phyloP scores from a whole-genome alignment of 2,329 filamentous ascomycete genomes.

The Bipolaris victoriae region DNA sequence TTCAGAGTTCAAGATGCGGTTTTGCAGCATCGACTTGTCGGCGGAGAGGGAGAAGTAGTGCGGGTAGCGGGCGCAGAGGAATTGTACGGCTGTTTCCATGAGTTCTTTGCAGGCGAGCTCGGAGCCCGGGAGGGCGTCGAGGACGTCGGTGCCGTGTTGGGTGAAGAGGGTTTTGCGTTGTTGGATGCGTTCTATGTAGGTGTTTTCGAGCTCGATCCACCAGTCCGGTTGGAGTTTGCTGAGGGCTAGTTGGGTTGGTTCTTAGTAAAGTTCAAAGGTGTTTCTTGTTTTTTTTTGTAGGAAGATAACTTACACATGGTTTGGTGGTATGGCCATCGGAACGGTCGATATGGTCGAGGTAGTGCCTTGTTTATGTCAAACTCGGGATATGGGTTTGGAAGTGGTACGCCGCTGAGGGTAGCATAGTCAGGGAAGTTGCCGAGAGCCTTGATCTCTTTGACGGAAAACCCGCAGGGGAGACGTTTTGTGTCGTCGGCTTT shows the following conservation, averaged over 20 bases:
- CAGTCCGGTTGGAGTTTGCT: slow-evolving; percentile 80
- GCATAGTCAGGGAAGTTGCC: slow-evolving; percentile 84
- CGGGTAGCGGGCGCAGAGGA: slow-evolving; percentile 78
- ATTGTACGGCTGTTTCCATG: slow-evolving; percentile 86
- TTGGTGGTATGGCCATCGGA: slow-evolving; percentile 85
- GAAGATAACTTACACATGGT: slow-evolving; percentile 75
- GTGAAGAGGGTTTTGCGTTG: slow-evolving; percentile 71
- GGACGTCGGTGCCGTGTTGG: slow-evolving; percentile 67
- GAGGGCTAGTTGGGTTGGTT: slow-evolving; percentile 61
- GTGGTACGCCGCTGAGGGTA: slow-evolving; percentile 72
- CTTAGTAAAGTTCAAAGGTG: slow-evolving; percentile 2
- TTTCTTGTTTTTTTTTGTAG: not conserved
- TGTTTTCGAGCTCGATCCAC: slow-evolving; percentile 87
- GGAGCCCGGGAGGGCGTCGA: slow-evolving; percentile 73
- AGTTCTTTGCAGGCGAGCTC: slow-evolving; percentile 83
- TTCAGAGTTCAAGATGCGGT: slow-evolving; percentile 68
- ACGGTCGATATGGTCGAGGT: slow-evolving; percentile 78
- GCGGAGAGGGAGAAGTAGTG: slow-evolving; percentile 68
- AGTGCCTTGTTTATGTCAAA: slow-evolving; percentile 73
- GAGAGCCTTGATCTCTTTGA: slow-evolving; percentile 70
- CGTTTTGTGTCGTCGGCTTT: slow-evolving; percentile 50
- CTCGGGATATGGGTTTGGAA: slow-evolving; percentile 66
- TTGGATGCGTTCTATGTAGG: slow-evolving; percentile 70
- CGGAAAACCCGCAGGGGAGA: slow-evolving; percentile 72
- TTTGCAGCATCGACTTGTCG: slow-evolving; percentile 65